Evolutionary conservation across 345 rosid species (phyloP), one percentile per base, ranked within the genome.

Genomic region (Lumnitzera littorea): DNA sequence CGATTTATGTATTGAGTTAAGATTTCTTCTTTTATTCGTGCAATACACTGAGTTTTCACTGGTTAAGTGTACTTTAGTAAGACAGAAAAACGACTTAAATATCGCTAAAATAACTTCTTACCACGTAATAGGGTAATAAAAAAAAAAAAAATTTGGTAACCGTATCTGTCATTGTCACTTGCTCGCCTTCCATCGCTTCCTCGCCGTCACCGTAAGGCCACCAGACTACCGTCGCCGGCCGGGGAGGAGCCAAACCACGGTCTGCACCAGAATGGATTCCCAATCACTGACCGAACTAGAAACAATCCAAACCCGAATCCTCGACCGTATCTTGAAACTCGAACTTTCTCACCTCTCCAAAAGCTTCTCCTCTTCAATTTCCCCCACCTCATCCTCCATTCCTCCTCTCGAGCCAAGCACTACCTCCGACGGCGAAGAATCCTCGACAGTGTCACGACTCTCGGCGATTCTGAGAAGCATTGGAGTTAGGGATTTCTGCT

Each of bases 361-460:
- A 20, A 46, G 54, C 48, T 59, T 31, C 51, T 65, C 16, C 51
- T 11, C 24, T 41, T 59, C 81, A 12, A 48, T 67, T 11, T 43
- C 67, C 16, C 57, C 55, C 48, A 50, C 70, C 48, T 67, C 69
- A 67, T 27, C 64, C 49, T 61, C 29, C 41, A 55, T 67, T 1
- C 49, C 56, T 48, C 3, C 65, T 23, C 47, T 36, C 60, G 43
- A 27, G 51, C 68, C 50, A 12, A 56, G 49, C 46, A 11, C 46
- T 66, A 46, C 23, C n/a, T 43, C 53, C 54, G 55, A 20, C 11
- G 46, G 46, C 13, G 55, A 16, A 47, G 65, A 46, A 57, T 61
- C 31, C 70, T 70, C 62, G 65, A 78, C 83, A 46, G 89, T 72
- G 56, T 67, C 78, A 68, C 82, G 95, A 53, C 89, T 94, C 69